Evolutionary conservation across 129 eudicot genomes (phyloP), one percentile per base, ranked within the genome.

Genomic region (Tanacetum coccineum): DNA sequence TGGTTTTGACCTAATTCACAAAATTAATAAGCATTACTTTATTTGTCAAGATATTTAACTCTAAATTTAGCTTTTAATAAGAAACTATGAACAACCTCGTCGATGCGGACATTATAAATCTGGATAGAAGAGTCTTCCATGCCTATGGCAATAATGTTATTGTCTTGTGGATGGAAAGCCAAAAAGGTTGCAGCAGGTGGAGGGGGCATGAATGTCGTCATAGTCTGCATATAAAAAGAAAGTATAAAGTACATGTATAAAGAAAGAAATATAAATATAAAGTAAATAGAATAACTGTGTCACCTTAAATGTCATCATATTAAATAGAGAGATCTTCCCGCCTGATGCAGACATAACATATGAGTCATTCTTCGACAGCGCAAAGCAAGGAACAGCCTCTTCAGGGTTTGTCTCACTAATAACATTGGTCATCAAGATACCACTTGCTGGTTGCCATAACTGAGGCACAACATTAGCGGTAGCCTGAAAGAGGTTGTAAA

Each of bases 261-360:
- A n/a, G 39, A 17, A 11, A 20, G 28, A 22, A 66, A 65, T 7
- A n/a, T n/a, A n/a, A n/a, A n/a, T n/a, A n/a, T n/a, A n/a, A n/a
- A n/a, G n/a, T n/a, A 47, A 1, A 25, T 12, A 5, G 18, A 55
- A 22, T 22, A 22, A 22, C 25, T 22, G 25, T 26, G 40, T 60
- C 58, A 84, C 97, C 91, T 90, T 90, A 68, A 87, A 90, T 11
- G 97, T 87, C 97, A 90, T 87, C 97, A 90, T 86, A 65, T 90
- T 90, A 52, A 90, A 90, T 30, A 90, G 60, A 68, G 95, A 90
- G 55, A 90, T 90, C 63, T 87, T 87, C 70, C 97, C 95, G 47
- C 97, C 97, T 20, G 95, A 90, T 45, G 97, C 95, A 49, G 97
- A 90, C 95, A 90, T 82, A 40, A 90, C 95, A 68, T 90, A 90